Conservation (phyloP, 2,329 filamentous ascomycete genomes). For the Penicillium sp. region DNA sequence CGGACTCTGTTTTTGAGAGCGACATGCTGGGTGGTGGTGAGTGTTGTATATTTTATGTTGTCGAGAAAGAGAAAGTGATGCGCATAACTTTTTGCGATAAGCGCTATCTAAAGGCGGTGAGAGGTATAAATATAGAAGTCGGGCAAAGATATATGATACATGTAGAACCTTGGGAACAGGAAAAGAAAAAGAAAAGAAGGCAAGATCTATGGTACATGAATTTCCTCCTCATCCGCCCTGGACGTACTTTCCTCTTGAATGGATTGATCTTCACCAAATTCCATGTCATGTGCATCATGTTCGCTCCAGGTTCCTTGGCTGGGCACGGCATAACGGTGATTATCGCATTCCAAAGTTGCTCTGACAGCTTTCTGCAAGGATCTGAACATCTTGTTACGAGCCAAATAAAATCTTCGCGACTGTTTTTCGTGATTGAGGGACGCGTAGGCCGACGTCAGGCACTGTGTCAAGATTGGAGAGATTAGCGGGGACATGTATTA, state of each 20-base stretch:
- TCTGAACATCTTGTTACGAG: background rate
- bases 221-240: background rate
- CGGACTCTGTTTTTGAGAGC: slow-evolving; percentile 45
- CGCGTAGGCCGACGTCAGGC: background rate
- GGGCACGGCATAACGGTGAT: background rate
- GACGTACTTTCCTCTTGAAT: background rate
- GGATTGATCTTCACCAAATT: background rate
- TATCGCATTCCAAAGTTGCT: background rate
- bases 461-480: background rate
- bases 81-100: slow-evolving; percentile 16
- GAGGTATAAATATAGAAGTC: background rate
- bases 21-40: slow-evolving; percentile 25
- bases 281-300: background rate
- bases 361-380: background rate
- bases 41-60: background rate
- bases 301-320: background rate
- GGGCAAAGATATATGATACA: background rate
- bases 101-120: slow-evolving; percentile 15
- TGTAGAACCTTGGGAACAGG: background rate
- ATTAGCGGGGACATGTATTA: background rate
- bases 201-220: background rate
- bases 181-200: background rate
- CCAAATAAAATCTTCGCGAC: background rate
- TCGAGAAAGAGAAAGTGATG: background rate
- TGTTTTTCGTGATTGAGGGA: background rate